Base-by-base conservation (phyloP, 768 basidiomycete genomes). In the Suillus occidentalis region DNA sequence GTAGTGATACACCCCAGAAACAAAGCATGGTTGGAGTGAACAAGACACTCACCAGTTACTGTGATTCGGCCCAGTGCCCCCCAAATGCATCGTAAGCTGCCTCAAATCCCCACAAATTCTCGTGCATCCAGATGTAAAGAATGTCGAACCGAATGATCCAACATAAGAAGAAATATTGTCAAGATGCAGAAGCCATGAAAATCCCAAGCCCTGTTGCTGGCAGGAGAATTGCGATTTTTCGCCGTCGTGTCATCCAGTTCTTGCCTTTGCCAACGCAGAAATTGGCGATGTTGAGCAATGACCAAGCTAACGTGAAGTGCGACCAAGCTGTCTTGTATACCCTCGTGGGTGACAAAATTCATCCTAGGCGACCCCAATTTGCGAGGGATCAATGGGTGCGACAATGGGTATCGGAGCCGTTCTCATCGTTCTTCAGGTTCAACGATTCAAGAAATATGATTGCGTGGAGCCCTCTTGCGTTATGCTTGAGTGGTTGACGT, bases 11-110 rank as follows among this genome's bases (percentile, higher is more conserved):
- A 65, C 73, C 72, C 72, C 64, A 60, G 25, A n/a, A 43, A 67
- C 53, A 61, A 67, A 69, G 68, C 67, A 66, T 65, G 65, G 63
- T 66, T 66, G 45, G 71, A 74, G 71, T 74, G 73, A 74, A 67
- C 72, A 74, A 76, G 71, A 72, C 74, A 72, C 73, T 74, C 74
- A 71, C 74, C 36, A 58, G 45, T 62, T 60, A 53, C 67, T 67
- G 13, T 74, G 66, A 71, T 65, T 45, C 52, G 66, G 60, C 65
- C 58, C 34, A 45, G 36, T 57, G n/a, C 62, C 20, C 43, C n/a
- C 47, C 13, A 52, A 22, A 39, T 50, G 22, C 49, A 6, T 52
- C 18, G 8, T 63, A 67, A 60, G 20, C 49, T 52, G n/a, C 28
- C 20, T 55, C 61, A 28, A 57, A 37, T 39, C n/a, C 14, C 25